Conservation (phyloP, 257 asterid genomes). For the Nicotiana attenuata region DNA sequence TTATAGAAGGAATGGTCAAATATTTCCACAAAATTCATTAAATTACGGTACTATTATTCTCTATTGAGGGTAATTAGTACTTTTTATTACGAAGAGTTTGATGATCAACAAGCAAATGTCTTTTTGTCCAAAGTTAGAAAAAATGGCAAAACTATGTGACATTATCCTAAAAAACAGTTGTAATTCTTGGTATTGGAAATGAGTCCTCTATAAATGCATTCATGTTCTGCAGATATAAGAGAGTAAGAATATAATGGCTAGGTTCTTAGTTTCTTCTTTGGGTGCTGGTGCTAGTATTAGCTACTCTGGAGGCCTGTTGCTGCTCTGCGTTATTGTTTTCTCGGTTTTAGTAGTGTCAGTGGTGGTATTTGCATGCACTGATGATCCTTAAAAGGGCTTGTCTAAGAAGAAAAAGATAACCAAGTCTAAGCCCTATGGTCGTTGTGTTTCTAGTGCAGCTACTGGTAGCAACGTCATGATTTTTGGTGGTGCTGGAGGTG, state of each 20-base stretch:
- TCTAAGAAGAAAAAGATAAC: background rate
- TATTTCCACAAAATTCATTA: background rate
- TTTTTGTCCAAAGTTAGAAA: background rate
- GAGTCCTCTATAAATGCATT: background rate
- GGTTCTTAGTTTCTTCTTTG: conserved; percentile 5
- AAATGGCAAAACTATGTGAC: background rate
- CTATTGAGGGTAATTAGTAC: background rate
- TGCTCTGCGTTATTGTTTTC: background rate
- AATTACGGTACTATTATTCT: background rate
- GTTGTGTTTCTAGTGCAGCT: background rate
- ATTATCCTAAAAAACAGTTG: background rate
- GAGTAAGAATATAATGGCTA: background rate
- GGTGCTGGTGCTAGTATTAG: background rate
- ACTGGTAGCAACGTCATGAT: background rate
- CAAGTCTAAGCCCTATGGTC: background rate
- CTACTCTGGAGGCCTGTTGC: background rate
- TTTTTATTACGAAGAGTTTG: background rate
- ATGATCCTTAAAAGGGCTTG: background rate
- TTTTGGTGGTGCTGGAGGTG: background rate
- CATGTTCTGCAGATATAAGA: background rate
- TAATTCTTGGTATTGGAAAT: background rate
- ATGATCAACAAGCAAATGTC: background rate
- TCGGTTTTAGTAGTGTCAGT: background rate
- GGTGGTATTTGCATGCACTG: background rate
- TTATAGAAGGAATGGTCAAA: background rate